Evolutionary conservation across 352 stramenopile species (phyloP).

Genomic region (Pythium pectinolyticum): DNA sequence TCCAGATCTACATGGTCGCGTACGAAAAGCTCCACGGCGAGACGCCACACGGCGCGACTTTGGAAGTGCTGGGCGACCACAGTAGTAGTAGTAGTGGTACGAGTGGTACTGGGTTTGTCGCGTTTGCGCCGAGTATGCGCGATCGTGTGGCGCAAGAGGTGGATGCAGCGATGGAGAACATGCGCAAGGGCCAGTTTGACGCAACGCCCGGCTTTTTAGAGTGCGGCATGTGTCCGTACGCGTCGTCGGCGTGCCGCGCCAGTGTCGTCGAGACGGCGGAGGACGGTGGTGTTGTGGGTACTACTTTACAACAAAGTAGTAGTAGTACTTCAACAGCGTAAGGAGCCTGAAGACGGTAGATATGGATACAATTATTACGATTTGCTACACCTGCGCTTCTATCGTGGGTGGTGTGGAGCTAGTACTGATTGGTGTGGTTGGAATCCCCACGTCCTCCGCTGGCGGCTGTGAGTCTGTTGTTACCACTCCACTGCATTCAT

Average conservation of each 20-base stretch:
- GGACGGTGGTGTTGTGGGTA: background rate
- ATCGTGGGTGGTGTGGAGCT: too few relatives aligned
- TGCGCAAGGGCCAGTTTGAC: constrained; percentile 54
- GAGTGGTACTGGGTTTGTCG: constrained; percentile 48
- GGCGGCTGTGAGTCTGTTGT: too few relatives aligned
- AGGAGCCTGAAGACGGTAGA: too few relatives aligned
- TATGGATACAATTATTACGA: too few relatives aligned
- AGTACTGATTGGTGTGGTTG: too few relatives aligned
- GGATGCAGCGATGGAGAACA: constrained; percentile 32
- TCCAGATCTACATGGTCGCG: constrained; percentile 83
- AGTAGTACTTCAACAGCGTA: too few relatives aligned
- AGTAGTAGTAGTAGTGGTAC: too few relatives aligned
- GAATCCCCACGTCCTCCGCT: background rate
- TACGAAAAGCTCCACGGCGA: constrained; percentile 57
- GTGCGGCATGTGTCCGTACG: constrained; percentile 75
- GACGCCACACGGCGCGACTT: constrained; percentile 48
- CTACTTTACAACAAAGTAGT: too few relatives aligned
- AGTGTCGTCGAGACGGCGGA: constrained; percentile 21
- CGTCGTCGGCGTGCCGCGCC: constrained; percentile 49
- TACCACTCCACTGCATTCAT: background rate
- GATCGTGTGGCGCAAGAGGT: constrained; percentile 36
- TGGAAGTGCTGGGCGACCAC: constrained; percentile 66
- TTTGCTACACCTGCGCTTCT: background rate
- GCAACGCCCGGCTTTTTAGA: constrained; percentile 57
- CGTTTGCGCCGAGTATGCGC: constrained; percentile 32